These are phyloP conservation scores for Lasiosphaeris hirsuta DNA, from an alignment of 495 filamentous ascomycete genomes.

Conservation along the genomic window DNA sequence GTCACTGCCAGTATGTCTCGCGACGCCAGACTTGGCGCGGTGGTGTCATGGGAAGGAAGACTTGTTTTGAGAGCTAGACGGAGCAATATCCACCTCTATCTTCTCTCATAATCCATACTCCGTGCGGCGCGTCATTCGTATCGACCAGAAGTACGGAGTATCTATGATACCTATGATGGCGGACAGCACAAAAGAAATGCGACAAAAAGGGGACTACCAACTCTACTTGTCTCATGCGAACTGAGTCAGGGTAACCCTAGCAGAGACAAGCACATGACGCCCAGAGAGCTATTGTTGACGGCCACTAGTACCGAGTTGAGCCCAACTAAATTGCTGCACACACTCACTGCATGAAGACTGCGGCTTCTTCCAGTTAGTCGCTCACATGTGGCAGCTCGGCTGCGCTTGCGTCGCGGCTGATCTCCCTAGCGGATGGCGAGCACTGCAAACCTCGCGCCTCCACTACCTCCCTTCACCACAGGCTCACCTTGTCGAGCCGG, in stretches of 20 bases:
- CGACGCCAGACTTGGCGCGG: too few relatives aligned
- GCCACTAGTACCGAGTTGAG: neutral
- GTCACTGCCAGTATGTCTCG: too few relatives aligned
- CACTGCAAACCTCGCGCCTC: neutral
- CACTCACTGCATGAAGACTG: neutral
- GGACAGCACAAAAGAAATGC: too few relatives aligned
- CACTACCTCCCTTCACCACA: neutral
- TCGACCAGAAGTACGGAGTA: too few relatives aligned
- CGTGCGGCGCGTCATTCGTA: too few relatives aligned
- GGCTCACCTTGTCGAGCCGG: neutral
- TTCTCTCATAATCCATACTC: neutral
- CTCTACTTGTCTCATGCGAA: neutral
- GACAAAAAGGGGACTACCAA: too few relatives aligned
- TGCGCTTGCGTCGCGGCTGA: constrained; percentile 6
- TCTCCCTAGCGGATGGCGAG: neutral
- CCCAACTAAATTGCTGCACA: neutral
- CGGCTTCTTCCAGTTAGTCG: neutral
- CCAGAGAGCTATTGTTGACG: neutral
- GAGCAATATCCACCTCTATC: neutral
- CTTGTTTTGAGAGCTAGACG: neutral
- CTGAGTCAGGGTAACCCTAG: constrained; percentile 3
- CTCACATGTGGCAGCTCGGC: constrained; percentile 5
- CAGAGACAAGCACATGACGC: neutral
- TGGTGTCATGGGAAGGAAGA: too few relatives aligned
- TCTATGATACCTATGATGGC: too few relatives aligned